phyloP scores from a whole-genome alignment of 1,284 basidiomycete species.

The Austroboletus olivaceoglutinosus region DNA sequence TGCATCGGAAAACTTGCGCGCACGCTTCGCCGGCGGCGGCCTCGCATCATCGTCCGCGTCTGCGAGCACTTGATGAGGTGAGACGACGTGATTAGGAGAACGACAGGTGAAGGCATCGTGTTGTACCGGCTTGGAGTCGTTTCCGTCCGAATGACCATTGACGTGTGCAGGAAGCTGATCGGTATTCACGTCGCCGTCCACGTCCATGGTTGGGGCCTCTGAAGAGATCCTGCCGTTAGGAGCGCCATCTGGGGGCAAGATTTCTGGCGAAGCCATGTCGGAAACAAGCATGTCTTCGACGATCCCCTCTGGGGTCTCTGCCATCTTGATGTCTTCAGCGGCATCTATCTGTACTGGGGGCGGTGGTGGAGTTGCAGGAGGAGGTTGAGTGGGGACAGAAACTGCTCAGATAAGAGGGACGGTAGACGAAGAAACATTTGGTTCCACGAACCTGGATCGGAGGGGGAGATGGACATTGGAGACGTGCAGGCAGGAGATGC shows the following conservation, averaged over 20 bases:
- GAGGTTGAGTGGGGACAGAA: conserved; percentile 45
- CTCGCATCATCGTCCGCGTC: conserved; percentile 52
- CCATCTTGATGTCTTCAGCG: conserved; percentile 54
- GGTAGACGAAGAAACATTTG: conserved; percentile 11
- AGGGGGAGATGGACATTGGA: conserved; percentile 44
- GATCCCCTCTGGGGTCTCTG: conserved; percentile 30
- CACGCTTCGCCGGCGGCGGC: conserved; percentile 70
- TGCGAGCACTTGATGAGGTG: conserved; percentile 19
- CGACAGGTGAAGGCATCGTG: conserved; percentile 39
- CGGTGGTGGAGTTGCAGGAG: conserved; percentile 46
- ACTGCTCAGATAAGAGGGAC: conserved; percentile 38
- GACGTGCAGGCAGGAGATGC: conserved; percentile 28
- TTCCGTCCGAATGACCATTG: conserved; percentile 36
- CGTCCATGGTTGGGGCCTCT: conserved; percentile 23
- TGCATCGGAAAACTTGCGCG: conserved; percentile 52
- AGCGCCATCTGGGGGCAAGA: background rate
- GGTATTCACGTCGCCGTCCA: conserved; percentile 52
- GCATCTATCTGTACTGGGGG: conserved; percentile 46
- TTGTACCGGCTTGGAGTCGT: conserved; percentile 19
- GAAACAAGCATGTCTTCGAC: conserved; percentile 21
- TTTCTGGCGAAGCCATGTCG: conserved; percentile 13
- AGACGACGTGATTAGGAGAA: conserved; percentile 39
- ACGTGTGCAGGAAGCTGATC: conserved; percentile 33
- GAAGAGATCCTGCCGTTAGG: conserved; percentile 21
- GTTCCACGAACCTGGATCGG: conserved; percentile 50